phyloP scores from a whole-genome alignment of 148 eudicot genomes.

The Silene uniflora region DNA sequence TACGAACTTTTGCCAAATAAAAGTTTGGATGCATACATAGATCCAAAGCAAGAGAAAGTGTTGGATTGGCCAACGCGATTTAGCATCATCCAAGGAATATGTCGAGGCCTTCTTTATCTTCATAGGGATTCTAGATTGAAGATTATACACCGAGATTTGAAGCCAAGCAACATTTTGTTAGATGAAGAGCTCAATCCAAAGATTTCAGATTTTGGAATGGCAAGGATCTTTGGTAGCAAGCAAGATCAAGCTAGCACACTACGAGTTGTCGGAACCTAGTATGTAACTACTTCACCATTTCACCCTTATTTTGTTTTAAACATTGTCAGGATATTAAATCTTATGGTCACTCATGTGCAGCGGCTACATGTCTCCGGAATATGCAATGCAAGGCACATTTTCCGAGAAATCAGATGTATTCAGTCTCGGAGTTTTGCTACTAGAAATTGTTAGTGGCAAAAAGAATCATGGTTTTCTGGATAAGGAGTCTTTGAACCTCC shows the following conservation, averaged over 20 bases:
- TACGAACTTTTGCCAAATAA: constrained; percentile 37
- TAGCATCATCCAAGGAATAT: constrained; percentile 51
- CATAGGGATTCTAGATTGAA: constrained; percentile 43
- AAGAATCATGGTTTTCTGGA: constrained; percentile 20
- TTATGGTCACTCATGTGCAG: constrained; percentile 8
- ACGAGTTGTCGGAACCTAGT: constrained; percentile 67
- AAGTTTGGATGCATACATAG: constrained; percentile 38
- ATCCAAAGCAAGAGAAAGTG: not conserved
- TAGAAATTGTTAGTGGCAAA: constrained; percentile 37
- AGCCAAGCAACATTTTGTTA: constrained; percentile 42
- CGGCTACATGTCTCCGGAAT: constrained; percentile 35
- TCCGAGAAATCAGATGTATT: constrained; percentile 39
- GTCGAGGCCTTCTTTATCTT: constrained; percentile 49
- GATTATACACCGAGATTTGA: constrained; percentile 46
- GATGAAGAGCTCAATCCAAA: constrained; percentile 43
- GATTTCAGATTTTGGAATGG: constrained; percentile 58
- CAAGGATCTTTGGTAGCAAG: constrained; percentile 47
- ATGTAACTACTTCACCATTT: not conserved
- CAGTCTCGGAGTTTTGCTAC: constrained; percentile 32
- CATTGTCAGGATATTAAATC: no score
- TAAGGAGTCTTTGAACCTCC: constrained; percentile 21
- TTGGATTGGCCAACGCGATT: constrained; percentile 38
- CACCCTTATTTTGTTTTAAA: not conserved
- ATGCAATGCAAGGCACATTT: constrained; percentile 32
- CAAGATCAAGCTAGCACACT: constrained; percentile 44